Evolutionary conservation across 345 rosid genomes (phyloP), one percentile per base, ranked within the genome.

Genomic region (Microcos paniculata): DNA sequence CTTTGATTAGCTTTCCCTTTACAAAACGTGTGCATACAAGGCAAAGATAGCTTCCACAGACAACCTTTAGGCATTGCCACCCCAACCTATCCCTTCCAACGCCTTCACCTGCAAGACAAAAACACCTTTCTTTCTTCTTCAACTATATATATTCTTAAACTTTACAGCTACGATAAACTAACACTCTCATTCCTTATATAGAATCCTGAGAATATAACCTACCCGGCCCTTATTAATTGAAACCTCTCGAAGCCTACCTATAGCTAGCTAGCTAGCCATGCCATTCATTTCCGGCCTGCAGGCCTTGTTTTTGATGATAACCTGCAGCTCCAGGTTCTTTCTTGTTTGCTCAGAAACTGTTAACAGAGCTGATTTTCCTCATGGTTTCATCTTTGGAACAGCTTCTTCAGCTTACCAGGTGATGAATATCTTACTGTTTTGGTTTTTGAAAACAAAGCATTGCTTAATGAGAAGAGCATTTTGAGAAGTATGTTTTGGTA

Each of bases 381-480:
- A 75, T 66, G 96, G 92, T 75, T 95, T 95, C 76, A 71, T 83
- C 10, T 95, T 94, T 45, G 97, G 98, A 62, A 91, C 97, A 16
- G 97, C 99, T 58, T 95, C 98, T 71, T 94, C 97, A 8, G 98
- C 97, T 80, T 90, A 92, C 73, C 97, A 92, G 92, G 97, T 94
- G 57, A 58, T 23, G 5, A 31, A 31, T 52, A 45, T 42, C 19
- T 18, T 2, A 28, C 11, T 31, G 26, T 31, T 48, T 51, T 9
- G 42, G 59, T 35, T 35, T n/a, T 52, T 51, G 5, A 55, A 52
- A n/a, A n/a, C 4, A 10, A 35, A 16, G 45, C 48, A 58, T 21
- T 31, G 15, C 51, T 23, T 12, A 31, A 75, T 78, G 8, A 9
- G 40, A 42, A 16, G 2, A 8, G 14, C 7, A 12, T 43, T 59